Conservation (phyloP, 148 eudicot genomes). For the Chenopodium formosanum region DNA sequence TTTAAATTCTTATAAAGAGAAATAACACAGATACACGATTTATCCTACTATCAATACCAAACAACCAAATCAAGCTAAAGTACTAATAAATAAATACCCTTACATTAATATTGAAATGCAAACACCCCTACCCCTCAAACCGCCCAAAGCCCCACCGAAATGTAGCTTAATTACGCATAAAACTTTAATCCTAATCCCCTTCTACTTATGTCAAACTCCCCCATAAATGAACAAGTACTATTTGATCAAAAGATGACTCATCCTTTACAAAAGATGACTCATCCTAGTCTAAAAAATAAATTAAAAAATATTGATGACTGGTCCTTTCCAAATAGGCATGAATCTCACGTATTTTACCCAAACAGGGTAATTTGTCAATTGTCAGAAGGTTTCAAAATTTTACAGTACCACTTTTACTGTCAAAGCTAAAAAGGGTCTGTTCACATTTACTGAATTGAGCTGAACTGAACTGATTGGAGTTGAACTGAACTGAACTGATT, state of each 20-base stretch:
- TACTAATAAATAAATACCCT: too few relatives aligned
- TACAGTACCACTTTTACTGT: too few relatives aligned
- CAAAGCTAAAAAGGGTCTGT: too few relatives aligned
- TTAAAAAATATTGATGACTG: not conserved
- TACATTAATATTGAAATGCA: not conserved
- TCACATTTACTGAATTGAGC: too few relatives aligned
- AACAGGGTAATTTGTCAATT: not conserved
- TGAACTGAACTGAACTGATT: too few relatives aligned
- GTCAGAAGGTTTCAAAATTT: too few relatives aligned
- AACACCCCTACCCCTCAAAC: not conserved
- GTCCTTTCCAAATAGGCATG: not conserved
- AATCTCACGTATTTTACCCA: not conserved
- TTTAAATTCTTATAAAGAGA: too few relatives aligned
- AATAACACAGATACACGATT: too few relatives aligned
- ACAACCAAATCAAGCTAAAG: not conserved
- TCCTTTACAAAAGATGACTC: not conserved
- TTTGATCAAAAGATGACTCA: not conserved
- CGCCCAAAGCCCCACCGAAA: not conserved
- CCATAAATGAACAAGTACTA: constrained; percentile 4
- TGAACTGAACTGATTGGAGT: too few relatives aligned
- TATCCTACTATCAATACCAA: too few relatives aligned
- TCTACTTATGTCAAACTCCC: not conserved
- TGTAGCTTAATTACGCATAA: not conserved
- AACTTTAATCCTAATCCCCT: too few relatives aligned
- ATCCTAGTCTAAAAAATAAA: not conserved